Evolutionary conservation across 176 grass and related monocot genomes (phyloP).

Genomic region (Oryza rufipogon): DNA sequence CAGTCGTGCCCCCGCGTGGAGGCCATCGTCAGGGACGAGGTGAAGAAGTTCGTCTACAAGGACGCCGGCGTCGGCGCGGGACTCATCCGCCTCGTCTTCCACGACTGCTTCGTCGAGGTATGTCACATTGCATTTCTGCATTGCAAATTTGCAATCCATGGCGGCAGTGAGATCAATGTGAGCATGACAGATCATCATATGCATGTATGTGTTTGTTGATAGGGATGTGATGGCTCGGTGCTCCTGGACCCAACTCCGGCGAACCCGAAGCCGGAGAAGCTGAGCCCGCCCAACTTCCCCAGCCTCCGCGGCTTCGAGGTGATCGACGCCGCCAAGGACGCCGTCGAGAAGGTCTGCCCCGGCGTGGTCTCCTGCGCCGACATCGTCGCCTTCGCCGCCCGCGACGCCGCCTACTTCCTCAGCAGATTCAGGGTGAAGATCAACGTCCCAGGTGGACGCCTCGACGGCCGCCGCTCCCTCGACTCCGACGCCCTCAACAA

Average conservation of each 20-base stretch:
- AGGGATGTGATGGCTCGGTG: constrained; percentile 60
- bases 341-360: constrained; percentile 45
- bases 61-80: constrained; percentile 41
- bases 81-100: constrained; percentile 55
- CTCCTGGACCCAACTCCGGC: constrained; percentile 41
- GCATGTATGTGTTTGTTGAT: not conserved
- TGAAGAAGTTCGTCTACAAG: constrained; percentile 46
- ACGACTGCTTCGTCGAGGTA: constrained; percentile 50
- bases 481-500: constrained; percentile 22
- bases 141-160: not conserved
- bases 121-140: not conserved
- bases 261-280: constrained; percentile 43
- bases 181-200: too few relatives aligned
- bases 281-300: constrained; percentile 4
- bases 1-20: constrained; percentile 47
- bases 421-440: constrained; percentile 12
- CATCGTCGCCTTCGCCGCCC: constrained; percentile 50
- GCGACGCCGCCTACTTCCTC: constrained; percentile 44
- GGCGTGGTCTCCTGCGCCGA: constrained; percentile 50
- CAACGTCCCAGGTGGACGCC: constrained; percentile 50
- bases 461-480: constrained; percentile 43
- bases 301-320: constrained; percentile 61
- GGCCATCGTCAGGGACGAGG: constrained; percentile 42
- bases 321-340: constrained; percentile 49
- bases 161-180: too few relatives aligned